These are phyloP conservation scores for Verticillium nubilum DNA, from an alignment of 2,329 filamentous ascomycete species.

Conservation along the genomic window DNA sequence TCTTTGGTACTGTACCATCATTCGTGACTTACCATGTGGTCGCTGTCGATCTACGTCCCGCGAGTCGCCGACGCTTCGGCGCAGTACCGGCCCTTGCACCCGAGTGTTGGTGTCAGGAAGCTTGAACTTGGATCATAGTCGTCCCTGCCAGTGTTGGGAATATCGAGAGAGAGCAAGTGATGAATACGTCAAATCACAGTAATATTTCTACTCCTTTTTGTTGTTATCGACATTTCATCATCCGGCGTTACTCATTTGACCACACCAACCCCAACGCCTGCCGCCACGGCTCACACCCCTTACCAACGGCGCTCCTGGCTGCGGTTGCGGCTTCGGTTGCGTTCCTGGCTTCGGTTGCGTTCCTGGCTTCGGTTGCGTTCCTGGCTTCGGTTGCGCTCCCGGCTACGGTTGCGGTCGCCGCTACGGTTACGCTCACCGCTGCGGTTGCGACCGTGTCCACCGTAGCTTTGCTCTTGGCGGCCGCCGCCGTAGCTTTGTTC, in stretches of 20 bases:
- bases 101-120: neutral
- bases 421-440: neutral
- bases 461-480: constrained; percentile 48
- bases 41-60: neutral
- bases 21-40: neutral
- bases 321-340: neutral
- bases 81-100: neutral
- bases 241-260: constrained; percentile 15
- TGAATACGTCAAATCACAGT: neutral
- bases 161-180: too few species aligned
- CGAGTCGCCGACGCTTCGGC: neutral
- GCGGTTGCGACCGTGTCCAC: constrained; percentile 12
- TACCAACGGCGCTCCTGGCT: neutral
- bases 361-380: neutral
- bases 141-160: neutral
- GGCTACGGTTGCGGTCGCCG: constrained; percentile 13
- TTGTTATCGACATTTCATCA: constrained; percentile 19
- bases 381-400: neutral
- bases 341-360: neutral
- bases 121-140: neutral
- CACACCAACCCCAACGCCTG: neutral
- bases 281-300: neutral
- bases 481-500: constrained; percentile 38
- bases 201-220: constrained; percentile 13
- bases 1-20: too few species aligned